Percentiles rank a stretch among this genome's conserved stretches.
Evolutionary conservation across 169 alveolate genomes (phyloP).

Genomic region (Plasmodium fragile): DNA sequence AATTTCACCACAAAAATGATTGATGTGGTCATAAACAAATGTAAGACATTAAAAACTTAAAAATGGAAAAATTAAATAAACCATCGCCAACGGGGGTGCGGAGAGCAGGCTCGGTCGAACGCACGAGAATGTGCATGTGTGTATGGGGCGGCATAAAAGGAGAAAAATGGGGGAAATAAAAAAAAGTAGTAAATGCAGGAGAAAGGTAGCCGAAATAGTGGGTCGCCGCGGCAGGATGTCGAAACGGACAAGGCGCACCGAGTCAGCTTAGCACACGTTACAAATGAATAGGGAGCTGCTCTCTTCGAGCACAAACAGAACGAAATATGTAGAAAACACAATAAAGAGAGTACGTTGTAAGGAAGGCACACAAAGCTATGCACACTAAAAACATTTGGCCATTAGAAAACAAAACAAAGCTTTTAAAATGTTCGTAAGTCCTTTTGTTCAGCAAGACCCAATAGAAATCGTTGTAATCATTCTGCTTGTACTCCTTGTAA

Average conservation of each 20-base stretch:
- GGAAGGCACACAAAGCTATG: conserved; percentile 65
- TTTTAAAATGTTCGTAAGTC: conserved; percentile 65
- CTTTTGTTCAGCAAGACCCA: conserved; percentile 64
- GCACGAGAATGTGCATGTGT: not conserved
- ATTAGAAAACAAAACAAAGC: conserved; percentile 66
- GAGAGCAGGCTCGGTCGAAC: not conserved
- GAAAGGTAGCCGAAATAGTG: not conserved
- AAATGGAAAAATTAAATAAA: not conserved
- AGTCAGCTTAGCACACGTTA: not conserved
- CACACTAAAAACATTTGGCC: conserved; percentile 74
- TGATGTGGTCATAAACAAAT: not conserved
- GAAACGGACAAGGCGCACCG: not conserved
- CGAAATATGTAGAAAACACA: conserved; percentile 64
- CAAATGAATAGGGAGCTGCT: conserved; percentile 13
- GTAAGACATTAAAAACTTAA: not conserved
- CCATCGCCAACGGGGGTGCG: not conserved
- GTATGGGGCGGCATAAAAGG: not conserved
- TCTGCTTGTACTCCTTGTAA: conserved; percentile 46
- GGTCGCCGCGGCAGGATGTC: not conserved
- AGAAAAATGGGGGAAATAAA: not conserved
- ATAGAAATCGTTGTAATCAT: conserved; percentile 65
- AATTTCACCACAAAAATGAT: not conserved
- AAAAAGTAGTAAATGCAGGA: not conserved
- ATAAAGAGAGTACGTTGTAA: conserved; percentile 63
- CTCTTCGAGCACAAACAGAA: conserved; percentile 46